Conservation (phyloP, 1,139 yeast species). For the Nakaseomyces nivariensis region DNA sequence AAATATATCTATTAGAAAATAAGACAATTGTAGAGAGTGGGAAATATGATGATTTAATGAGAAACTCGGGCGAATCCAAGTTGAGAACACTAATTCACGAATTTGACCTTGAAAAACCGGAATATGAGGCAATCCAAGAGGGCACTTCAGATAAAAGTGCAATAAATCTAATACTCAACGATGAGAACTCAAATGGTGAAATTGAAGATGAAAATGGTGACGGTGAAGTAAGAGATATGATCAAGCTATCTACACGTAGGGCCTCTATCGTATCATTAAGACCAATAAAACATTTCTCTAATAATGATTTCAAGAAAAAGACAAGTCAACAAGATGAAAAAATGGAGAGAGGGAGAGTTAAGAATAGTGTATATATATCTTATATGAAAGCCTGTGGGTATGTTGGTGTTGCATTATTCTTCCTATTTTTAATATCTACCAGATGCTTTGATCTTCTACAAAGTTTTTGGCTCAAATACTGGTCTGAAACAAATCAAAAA, state of each 20-base stretch:
- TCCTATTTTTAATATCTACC: conserved; percentile 34
- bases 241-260: conserved; percentile 37
- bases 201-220: conserved; percentile 9
- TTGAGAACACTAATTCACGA: conserved; percentile 40
- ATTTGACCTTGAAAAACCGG: conserved; percentile 36
- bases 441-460: conserved; percentile 41
- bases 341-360: conserved; percentile 53
- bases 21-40: conserved; percentile 56
- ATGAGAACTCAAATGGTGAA: conserved; percentile 2
- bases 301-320: conserved; percentile 22
- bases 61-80: conserved; percentile 37
- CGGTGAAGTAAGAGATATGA: conserved; percentile 7
- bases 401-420: conserved; percentile 39
- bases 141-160: conserved; percentile 3
- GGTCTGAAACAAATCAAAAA: conserved; percentile 45
- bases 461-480: conserved; percentile 49
- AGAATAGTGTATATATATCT: conserved; percentile 48
- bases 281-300: conserved; percentile 20
- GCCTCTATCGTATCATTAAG: conserved; percentile 51
- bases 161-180: neutral
- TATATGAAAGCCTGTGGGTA: conserved; percentile 64
- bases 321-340: conserved; percentile 35
- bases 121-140: conserved; percentile 1
- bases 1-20: conserved; percentile 49
- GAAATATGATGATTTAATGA: conserved; percentile 39